These are phyloP conservation scores for Aureobasidium sp. DNA, from an alignment of 2,329 filamentous ascomycete species.

Conservation along the genomic window DNA sequence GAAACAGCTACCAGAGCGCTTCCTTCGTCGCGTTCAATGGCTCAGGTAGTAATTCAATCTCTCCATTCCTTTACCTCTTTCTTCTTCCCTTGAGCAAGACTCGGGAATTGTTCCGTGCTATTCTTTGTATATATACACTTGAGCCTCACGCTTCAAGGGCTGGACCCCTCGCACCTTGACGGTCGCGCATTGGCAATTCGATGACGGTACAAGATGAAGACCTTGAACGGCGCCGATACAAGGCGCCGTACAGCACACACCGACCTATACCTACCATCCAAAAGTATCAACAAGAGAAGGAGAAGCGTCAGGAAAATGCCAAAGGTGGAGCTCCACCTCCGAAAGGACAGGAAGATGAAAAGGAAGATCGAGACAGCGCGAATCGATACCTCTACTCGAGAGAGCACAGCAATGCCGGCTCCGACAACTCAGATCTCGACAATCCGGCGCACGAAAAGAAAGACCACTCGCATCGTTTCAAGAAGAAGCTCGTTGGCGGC, in stretches of 20 bases:
- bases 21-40: background rate
- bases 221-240: slow-evolving; percentile 30
- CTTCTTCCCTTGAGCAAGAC: slow-evolving; percentile 6
- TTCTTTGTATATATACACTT: background rate
- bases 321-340: background rate
- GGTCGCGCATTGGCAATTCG: background rate
- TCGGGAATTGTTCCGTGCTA: background rate
- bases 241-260: slow-evolving; percentile 34
- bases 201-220: slow-evolving; percentile 27
- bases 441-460: slow-evolving; percentile 14
- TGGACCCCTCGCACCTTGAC: slow-evolving; percentile 9
- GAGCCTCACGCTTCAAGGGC: background rate
- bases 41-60: background rate
- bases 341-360: slow-evolving; percentile 18
- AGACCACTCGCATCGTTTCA: slow-evolving; percentile 9
- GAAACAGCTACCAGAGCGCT: background rate
- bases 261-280: slow-evolving; percentile 40
- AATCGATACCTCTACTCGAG: slow-evolving; percentile 18
- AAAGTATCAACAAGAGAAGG: slow-evolving; percentile 39
- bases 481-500: slow-evolving; percentile 14
- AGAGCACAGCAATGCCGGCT: slow-evolving; percentile 12
- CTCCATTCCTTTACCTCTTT: background rate
- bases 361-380: slow-evolving; percentile 24
- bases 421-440: slow-evolving; percentile 13
- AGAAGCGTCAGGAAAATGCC: slow-evolving; percentile 28